Percentiles rank a stretch among this genome's conserved stretches.
phyloP scores from a whole-genome alignment of 1,139 yeast species.

The Groenewaldozyma auringiensis region DNA sequence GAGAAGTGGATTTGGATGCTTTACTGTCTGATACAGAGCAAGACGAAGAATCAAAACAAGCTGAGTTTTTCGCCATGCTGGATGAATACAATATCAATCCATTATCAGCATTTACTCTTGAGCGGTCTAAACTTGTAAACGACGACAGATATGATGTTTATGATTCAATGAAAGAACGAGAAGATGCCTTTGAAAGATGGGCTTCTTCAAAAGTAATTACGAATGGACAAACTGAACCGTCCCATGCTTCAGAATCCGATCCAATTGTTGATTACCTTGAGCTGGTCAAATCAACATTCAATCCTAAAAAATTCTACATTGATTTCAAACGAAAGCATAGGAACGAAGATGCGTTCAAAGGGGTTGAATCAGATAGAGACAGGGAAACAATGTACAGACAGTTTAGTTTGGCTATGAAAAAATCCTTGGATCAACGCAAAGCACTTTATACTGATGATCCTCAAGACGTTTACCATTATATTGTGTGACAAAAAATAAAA shows the following conservation, averaged over 20 bases:
- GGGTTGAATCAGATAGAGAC: conserved; percentile 31
- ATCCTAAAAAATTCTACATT: conserved; percentile 33
- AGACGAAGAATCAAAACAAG: conserved; percentile 13
- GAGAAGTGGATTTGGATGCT: conserved; percentile 12
- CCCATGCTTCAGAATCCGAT: conserved; percentile 2
- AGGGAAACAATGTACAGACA: conserved; percentile 37
- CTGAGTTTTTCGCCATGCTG: conserved; percentile 28
- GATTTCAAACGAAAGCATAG: conserved; percentile 41
- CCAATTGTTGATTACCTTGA: conserved; percentile 28
- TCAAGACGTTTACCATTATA: neutral
- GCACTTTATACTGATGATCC: neutral
- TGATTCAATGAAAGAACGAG: conserved; percentile 32
- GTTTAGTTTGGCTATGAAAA: conserved; percentile 19
- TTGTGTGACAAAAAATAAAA: neutral
- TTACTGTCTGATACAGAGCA: conserved; percentile 10
- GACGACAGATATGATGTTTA: conserved; percentile 37
- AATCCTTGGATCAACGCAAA: conserved; percentile 9
- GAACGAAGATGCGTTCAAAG: conserved; percentile 26
- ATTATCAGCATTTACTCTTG: conserved; percentile 42
- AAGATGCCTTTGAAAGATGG: conserved; percentile 39
- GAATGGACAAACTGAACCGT: neutral
- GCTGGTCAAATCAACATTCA: conserved; percentile 28
- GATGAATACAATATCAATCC: conserved; percentile 32
- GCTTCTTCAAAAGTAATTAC: conserved; percentile 21
- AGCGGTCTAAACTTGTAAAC: conserved; percentile 33